Evolutionary conservation across 805 yeast genomes (phyloP).

Genomic region (Myxozyma melibiosi): DNA sequence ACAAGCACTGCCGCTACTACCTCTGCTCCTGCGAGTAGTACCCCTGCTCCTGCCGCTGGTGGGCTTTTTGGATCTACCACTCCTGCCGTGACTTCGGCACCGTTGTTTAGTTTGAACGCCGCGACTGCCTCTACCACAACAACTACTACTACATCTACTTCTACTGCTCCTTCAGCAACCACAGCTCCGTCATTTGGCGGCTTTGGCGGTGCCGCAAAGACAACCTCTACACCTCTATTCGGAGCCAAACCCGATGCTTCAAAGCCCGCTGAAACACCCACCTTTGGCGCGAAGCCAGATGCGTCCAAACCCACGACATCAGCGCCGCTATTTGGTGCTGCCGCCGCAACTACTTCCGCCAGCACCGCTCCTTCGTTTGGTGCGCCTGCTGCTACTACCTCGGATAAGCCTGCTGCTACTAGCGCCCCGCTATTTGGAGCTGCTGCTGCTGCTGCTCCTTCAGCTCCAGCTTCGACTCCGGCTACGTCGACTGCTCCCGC

Average conservation of each 20-base stretch:
- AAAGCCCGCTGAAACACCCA: background rate
- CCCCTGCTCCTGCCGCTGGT: conserved; percentile 4
- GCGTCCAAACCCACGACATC: conserved; percentile 1
- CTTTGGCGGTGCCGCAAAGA: background rate
- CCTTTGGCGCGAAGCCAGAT: background rate
- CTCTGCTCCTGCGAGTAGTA: conserved; percentile 3
- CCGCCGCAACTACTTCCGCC: background rate
- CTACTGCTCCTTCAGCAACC: background rate
- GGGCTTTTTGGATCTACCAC: background rate
- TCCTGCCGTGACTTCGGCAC: background rate
- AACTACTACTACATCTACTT: background rate
- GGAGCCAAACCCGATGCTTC: conserved; percentile 1
- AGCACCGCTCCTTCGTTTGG: conserved; percentile 6
- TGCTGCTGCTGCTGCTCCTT: conserved; percentile 8
- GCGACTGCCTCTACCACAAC: background rate
- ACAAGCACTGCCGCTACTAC: background rate
- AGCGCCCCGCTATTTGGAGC: conserved; percentile 19
- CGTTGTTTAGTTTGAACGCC: background rate
- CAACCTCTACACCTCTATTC: background rate
- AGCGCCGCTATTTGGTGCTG: background rate
- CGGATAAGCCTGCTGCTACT: conserved; percentile 10
- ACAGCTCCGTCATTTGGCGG: conserved; percentile 6
- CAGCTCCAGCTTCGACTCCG: conserved; percentile 20
- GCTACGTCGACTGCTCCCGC: conserved; percentile 19
- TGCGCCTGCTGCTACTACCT: background rate